phyloP scores from a whole-genome alignment of 164 flowering plant genomes.

The Stephania japonica region DNA sequence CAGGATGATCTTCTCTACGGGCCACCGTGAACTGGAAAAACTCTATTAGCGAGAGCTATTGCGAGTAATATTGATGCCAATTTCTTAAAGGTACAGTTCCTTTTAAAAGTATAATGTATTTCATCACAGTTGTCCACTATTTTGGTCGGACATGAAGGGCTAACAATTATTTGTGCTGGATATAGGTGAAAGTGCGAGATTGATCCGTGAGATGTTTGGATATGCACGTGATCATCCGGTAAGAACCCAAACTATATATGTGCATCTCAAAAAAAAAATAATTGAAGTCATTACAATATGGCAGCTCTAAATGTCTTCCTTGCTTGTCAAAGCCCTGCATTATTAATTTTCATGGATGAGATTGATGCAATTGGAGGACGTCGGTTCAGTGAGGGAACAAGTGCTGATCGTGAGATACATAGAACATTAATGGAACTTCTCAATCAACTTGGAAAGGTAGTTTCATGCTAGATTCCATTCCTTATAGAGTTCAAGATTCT shows the following conservation, averaged over 20 bases:
- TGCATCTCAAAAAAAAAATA: too few relatives aligned
- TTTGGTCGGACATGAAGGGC: not conserved
- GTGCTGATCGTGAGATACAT: conserved; percentile 88
- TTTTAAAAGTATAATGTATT: not conserved
- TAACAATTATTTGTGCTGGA: not conserved
- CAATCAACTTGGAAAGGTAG: conserved; percentile 83
- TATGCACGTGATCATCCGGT: conserved; percentile 91
- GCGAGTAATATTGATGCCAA: conserved; percentile 88
- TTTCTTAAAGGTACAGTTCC: conserved; percentile 53
- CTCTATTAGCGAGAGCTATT: conserved; percentile 74
- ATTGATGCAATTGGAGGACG: conserved; percentile 94
- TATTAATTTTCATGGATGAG: conserved; percentile 92
- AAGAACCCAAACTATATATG: conserved; percentile 19
- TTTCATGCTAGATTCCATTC: not conserved
- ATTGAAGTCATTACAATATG: too few relatives aligned
- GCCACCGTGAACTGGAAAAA: conserved; percentile 90
- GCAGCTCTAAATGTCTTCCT: not conserved
- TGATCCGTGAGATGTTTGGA: conserved; percentile 80
- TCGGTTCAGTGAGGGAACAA: conserved; percentile 78
- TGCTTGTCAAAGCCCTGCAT: conserved; percentile 58
- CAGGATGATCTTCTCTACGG: conserved; percentile 91
- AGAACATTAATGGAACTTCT: conserved; percentile 85
- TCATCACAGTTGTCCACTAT: not conserved
- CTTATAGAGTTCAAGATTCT: not conserved
- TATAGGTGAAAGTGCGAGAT: conserved; percentile 82